phyloP scores from a whole-genome alignment of 495 filamentous ascomycete genomes.

The Penicillium odoratum region DNA sequence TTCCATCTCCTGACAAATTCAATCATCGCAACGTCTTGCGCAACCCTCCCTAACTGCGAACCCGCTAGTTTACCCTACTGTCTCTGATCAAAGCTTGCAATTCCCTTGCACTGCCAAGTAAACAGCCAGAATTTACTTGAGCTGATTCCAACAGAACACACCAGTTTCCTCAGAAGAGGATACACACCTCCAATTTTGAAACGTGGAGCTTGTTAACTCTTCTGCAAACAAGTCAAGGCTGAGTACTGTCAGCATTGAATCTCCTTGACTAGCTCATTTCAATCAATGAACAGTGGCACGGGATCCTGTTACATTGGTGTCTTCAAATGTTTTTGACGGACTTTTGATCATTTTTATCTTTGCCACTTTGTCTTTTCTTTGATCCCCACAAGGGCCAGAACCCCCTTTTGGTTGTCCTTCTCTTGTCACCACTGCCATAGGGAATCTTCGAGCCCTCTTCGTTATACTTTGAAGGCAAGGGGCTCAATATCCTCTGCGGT shows the following conservation, averaged over 20 bases:
- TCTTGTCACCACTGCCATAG: no score
- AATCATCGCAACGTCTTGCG: background rate
- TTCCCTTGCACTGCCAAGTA: background rate
- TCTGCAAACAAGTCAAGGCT: background rate
- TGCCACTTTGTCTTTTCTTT: background rate
- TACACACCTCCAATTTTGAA: background rate
- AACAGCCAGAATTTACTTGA: background rate
- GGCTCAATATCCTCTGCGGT: background rate
- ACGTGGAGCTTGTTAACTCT: background rate
- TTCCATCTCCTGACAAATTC: background rate
- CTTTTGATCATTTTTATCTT: background rate
- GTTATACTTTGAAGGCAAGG: background rate
- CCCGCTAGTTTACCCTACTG: background rate
- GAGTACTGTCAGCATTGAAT: background rate
- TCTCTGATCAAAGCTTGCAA: background rate
- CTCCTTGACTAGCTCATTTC: background rate
- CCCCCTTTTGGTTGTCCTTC: background rate
- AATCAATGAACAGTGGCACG: no score
- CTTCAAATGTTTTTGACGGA: background rate
- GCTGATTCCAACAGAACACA: background rate
- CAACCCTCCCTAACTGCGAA: background rate
- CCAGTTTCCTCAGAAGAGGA: background rate
- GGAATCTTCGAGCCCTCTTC: background rate
- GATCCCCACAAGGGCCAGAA: background rate
- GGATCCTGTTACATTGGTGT: background rate